These are phyloP conservation scores for Corymbia citriodora DNA, from an alignment of 441 rosid genomes.

Conservation along the genomic window DNA sequence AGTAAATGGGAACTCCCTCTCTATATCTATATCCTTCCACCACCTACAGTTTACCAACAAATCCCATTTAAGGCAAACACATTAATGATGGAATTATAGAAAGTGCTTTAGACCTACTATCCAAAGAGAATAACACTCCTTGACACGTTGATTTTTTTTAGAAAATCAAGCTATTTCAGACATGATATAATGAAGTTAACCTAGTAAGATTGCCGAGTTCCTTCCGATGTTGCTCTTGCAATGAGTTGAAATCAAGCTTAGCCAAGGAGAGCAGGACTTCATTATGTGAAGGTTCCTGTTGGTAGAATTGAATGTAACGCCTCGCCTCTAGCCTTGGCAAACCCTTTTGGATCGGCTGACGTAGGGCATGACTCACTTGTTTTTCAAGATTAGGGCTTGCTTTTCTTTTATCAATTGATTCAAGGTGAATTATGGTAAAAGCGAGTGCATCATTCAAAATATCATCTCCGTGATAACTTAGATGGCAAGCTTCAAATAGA, in stretches of 20 bases:
- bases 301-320: not conserved
- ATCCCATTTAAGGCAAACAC: not conserved
- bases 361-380: not conserved
- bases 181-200: not conserved
- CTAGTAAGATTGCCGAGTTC: not conserved
- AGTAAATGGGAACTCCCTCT: not conserved
- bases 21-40: not conserved
- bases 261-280: not conserved
- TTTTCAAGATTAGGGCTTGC: not conserved
- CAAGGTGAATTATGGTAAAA: not conserved
- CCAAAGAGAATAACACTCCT: not conserved
- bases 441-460: not conserved
- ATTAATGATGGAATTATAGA: not conserved
- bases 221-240: not conserved
- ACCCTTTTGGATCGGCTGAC: not conserved
- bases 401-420: not conserved
- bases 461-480: not conserved
- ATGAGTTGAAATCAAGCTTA: not conserved
- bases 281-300: not conserved
- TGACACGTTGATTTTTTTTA: not conserved
- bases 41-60: not conserved
- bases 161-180: not conserved
- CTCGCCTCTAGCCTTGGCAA: not conserved
- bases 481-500: slow-evolving; percentile 7
- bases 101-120: not conserved